phyloP scores from a whole-genome alignment of 1,284 basidiomycete genomes.

The Fistulinella staudtii region DNA sequence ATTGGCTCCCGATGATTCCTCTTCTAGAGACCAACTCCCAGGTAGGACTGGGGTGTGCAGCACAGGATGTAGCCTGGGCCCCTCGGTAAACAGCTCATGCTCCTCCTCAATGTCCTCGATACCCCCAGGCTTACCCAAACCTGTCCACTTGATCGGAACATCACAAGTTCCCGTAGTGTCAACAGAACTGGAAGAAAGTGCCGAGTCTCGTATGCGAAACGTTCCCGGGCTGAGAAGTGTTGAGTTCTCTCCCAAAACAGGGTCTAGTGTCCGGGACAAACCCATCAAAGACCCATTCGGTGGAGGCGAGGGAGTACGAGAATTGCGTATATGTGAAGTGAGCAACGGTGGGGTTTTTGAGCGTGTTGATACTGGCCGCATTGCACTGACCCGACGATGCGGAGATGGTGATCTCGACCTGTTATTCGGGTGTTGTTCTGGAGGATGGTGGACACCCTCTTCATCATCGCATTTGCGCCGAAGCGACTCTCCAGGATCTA shows the following conservation, averaged over 20 bases:
- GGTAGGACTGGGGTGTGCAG: slow-evolving; percentile 23
- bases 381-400: slow-evolving; percentile 20
- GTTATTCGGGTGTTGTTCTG: slow-evolving; percentile 11
- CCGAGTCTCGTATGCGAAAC: slow-evolving; percentile 50
- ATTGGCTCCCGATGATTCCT: slow-evolving; percentile 22
- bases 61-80: slow-evolving; percentile 13
- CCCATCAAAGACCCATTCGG: slow-evolving; percentile 13
- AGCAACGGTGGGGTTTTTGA: slow-evolving; percentile 35
- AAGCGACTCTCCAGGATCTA: slow-evolving; percentile 7
- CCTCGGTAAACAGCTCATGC: slow-evolving; percentile 26
- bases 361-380: slow-evolving; percentile 30
- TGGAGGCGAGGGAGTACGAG: slow-evolving; percentile 23
- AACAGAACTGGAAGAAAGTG: slow-evolving; percentile 41
- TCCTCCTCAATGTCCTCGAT: slow-evolving; percentile 31
- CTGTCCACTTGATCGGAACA: slow-evolving; percentile 53
- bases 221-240: slow-evolving; percentile 43
- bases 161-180: slow-evolving; percentile 42
- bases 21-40: slow-evolving; percentile 32
- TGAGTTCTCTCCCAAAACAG: slow-evolving; percentile 25
- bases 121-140: slow-evolving; percentile 34
- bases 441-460: slow-evolving; percentile 12
- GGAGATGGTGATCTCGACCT: slow-evolving; percentile 30
- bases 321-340: slow-evolving; percentile 27
- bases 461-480: slow-evolving; percentile 14
- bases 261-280: slow-evolving; percentile 20